Evolutionary conservation across 2,329 filamentous ascomycete genomes (phyloP).

Genomic region (Cordyceps sp.): DNA sequence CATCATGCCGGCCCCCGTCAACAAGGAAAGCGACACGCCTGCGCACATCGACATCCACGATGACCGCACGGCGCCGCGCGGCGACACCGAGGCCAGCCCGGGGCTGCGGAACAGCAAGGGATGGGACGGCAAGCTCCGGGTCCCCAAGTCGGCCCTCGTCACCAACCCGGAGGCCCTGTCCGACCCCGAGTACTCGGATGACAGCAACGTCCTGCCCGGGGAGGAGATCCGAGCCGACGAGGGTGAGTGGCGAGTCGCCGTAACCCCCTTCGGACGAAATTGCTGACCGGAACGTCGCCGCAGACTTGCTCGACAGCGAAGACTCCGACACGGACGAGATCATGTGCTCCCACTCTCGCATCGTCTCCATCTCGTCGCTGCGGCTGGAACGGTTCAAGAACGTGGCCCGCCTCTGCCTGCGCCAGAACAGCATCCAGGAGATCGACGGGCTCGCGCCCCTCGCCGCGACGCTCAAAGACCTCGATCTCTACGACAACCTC

Average conservation of each 20-base stretch:
- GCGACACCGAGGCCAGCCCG: constrained; percentile 26
- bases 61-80: constrained; percentile 19
- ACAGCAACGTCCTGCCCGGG: constrained; percentile 48
- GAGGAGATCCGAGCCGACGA: constrained; percentile 72
- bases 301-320: constrained; percentile 45
- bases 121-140: constrained; percentile 70
- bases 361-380: constrained; percentile 62
- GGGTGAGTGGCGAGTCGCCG: constrained; percentile 41
- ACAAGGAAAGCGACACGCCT: constrained; percentile 18
- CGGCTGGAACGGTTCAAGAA: constrained; percentile 71
- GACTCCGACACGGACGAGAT: constrained; percentile 56
- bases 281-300: no score
- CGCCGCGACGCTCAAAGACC: constrained; percentile 53
- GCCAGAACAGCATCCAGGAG: constrained; percentile 74
- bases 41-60: constrained; percentile 33
- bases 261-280: no score
- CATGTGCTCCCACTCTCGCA: constrained; percentile 74
- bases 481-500: constrained; percentile 94
- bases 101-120: constrained; percentile 45
- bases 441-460: constrained; percentile 59
- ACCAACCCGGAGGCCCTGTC: constrained; percentile 68
- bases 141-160: constrained; percentile 45
- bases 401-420: constrained; percentile 65
- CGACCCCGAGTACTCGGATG: constrained; percentile 71
- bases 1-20: constrained; percentile 24